Conservation (phyloP, 371 early-diverging fungal genomes). For the Mortierella sp. region DNA sequence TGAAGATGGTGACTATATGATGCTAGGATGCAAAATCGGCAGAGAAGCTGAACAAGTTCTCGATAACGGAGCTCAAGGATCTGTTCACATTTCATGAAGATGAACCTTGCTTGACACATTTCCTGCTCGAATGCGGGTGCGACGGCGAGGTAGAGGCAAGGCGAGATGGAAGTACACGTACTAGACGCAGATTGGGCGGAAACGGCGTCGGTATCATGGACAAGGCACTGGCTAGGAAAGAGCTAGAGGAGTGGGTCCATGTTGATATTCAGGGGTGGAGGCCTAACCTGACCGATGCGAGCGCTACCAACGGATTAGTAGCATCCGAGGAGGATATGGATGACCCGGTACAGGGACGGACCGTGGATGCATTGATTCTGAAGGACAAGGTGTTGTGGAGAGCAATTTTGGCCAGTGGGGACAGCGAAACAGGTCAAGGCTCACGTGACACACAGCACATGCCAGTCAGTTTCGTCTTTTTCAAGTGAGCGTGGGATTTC, state of each 20-base stretch:
- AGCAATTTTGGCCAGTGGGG: neutral
- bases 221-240: slow-evolving; percentile 20
- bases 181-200: neutral
- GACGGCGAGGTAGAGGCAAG: neutral
- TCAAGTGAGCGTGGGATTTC: neutral
- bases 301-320: neutral
- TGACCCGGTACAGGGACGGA: slow-evolving; percentile 58
- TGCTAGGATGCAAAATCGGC: slow-evolving; percentile 51
- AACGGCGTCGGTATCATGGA: slow-evolving; percentile 11
- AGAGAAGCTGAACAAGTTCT: slow-evolving; percentile 48
- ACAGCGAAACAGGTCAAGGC: neutral
- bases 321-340: slow-evolving; percentile 64
- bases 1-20: neutral
- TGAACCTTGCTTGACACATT: slow-evolving; percentile 59
- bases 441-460: neutral
- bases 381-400: slow-evolving; percentile 15
- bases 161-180: neutral
- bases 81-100: slow-evolving; percentile 60
- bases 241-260: slow-evolving; percentile 42
- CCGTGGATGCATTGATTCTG: slow-evolving; percentile 68
- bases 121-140: slow-evolving; percentile 54
- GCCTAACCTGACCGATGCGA: no score
- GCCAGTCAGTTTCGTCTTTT: slow-evolving; percentile 8
- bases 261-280: slow-evolving; percentile 20
- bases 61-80: slow-evolving; percentile 55